A percentile compares a stretch with the other conserved stretches of the same genome.
Conservation (phyloP, 345 rosid genomes). For the Gossypium sturtianum region DNA sequence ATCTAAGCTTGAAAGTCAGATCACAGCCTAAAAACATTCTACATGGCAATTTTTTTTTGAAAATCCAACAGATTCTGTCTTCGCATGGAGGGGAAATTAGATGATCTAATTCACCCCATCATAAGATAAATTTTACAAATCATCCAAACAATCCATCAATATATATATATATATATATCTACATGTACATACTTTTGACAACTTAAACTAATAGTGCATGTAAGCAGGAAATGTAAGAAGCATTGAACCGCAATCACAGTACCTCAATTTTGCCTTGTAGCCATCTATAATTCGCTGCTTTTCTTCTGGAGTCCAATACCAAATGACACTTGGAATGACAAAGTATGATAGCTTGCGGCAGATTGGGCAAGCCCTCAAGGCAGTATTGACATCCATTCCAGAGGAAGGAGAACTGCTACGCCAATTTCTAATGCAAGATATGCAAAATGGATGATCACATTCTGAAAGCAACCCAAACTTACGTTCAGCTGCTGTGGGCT, state of each 20-base stretch:
- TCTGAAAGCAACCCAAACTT: constrained; percentile 88
- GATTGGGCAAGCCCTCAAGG: constrained; percentile 85
- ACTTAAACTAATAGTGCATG: background rate
- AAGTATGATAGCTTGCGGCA: constrained; percentile 95
- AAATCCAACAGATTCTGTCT: background rate
- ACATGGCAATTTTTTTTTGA: background rate
- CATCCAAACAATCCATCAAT: background rate
- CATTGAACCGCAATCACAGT: constrained; percentile 8
- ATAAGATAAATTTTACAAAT: background rate
- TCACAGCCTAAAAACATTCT: background rate
- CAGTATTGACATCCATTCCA: constrained; percentile 80
- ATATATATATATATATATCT: background rate
- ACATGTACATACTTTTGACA: background rate
- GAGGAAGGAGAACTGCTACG: constrained; percentile 72
- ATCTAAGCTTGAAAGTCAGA: background rate
- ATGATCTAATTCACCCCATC: background rate
- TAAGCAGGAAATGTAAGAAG: background rate
- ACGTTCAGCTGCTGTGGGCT: constrained; percentile 56
- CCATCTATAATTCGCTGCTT: constrained; percentile 69
- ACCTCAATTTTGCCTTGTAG: constrained; percentile 90
- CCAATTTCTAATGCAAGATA: constrained; percentile 77
- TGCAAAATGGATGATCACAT: constrained; percentile 97
- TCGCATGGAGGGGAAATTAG: background rate
- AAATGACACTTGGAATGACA: constrained; percentile 88
- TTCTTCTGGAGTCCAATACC: constrained; percentile 80